Evolutionary conservation across 306 rosid genomes (phyloP), one percentile per base, ranked within the genome.

Genomic region (Quercus engelmannii): DNA sequence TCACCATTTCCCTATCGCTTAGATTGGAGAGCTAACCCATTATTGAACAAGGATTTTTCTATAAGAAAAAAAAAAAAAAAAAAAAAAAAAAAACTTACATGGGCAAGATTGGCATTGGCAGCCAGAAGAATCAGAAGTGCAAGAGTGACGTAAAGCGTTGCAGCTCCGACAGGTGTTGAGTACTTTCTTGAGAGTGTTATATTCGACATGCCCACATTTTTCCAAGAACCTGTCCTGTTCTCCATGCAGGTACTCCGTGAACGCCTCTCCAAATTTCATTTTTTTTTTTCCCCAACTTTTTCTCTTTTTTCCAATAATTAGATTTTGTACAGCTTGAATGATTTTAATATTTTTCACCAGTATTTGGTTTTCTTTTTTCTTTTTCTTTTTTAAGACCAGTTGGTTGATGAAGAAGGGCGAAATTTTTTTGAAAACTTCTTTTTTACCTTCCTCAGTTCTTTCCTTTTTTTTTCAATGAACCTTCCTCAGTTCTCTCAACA

Each of bases 201-300:
- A 94, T 83, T 92, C 97, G 10, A 94, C 88, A 73, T 92, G 89
- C 0, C 88, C 90, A 79, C 93, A 88, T 68, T 92, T 87, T 17
- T 87, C 94, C 81, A 91, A 21, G 30, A 86, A 74, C 74, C 83
- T 23, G 55, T 87, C 90, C 33, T 78, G 74, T 83, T 92, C 97
- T 28, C 88, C 94, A 52, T 83, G 87, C 75, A 89, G 86, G 54
- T 88, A 94, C 85, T 92, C 97, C 46, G 56, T 77, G 54, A 87
- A 94, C 9, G 86, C 82, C 54, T 78, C 90, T 2, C 97, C 98
- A 78, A 92, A 94, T 86, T 94, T 94, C 98, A 92, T 94, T 23
- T 38, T 51, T 43, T 25, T 25, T 26, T 49, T 20, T 68, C 41
- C 54, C 46, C 46, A 41, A 41, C 46, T 41, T 41, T 41, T 41